phyloP scores from a whole-genome alignment of 108 stramenopile genomes.

The Fragilaria radians region DNA sequence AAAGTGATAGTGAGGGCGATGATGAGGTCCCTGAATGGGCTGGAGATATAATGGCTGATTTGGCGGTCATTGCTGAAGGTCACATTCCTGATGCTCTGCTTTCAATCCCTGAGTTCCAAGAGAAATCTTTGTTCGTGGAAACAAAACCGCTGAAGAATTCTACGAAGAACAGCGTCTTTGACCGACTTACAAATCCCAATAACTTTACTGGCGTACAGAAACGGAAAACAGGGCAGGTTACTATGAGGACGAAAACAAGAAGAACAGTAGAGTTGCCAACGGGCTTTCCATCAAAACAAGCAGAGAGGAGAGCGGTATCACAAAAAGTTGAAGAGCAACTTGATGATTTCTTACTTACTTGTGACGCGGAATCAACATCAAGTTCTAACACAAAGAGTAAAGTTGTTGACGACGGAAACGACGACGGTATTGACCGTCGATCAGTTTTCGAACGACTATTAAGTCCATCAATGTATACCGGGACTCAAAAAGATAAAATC shows the following conservation, averaged over 20 bases:
- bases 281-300: neutral
- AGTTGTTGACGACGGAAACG: neutral
- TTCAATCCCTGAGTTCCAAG: constrained; percentile 17
- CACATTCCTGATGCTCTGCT: constrained; percentile 35
- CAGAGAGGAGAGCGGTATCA: neutral
- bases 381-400: neutral
- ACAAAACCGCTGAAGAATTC: neutral
- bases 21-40: constrained; percentile 55
- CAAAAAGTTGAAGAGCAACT: neutral
- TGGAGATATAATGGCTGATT: constrained; percentile 54
- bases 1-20: constrained; percentile 29
- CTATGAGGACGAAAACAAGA: neutral
- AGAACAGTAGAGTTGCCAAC: neutral
- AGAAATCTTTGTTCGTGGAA: neutral
- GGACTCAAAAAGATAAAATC: constrained; percentile 34
- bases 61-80: constrained; percentile 61
- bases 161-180: constrained; percentile 23
- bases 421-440: constrained; percentile 3
- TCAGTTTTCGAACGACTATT: constrained; percentile 53
- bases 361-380: neutral
- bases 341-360: neutral
- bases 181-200: constrained; percentile 37
- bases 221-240: constrained; percentile 7
- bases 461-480: constrained; percentile 45
- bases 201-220: constrained; percentile 45